Conservation (phyloP, 768 basidiomycete species). For the Kwoniella sp. region DNA sequence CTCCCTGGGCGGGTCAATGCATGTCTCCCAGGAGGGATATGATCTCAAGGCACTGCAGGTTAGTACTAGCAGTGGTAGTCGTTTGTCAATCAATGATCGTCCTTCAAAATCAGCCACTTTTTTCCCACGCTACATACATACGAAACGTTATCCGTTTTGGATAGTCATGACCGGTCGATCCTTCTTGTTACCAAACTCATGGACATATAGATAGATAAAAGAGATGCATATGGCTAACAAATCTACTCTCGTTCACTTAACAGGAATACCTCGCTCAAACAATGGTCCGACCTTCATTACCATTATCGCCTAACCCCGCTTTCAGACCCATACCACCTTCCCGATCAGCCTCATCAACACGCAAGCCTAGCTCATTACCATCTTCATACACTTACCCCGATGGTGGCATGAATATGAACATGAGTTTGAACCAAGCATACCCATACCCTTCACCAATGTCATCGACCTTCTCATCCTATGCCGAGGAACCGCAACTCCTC, state of each 20-base stretch:
- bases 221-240: no score
- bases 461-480: conserved; percentile 3
- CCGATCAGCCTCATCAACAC: conserved; percentile 27
- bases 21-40: conserved; percentile 41
- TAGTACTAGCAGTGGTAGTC: conserved; percentile 23
- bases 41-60: conserved; percentile 45
- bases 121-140: conserved; percentile 6
- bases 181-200: background rate
- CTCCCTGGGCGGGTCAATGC: conserved; percentile 35
- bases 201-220: background rate
- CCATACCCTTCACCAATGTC: conserved; percentile 21
- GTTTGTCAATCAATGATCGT: background rate
- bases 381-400: conserved; percentile 22
- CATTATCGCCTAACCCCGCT: conserved; percentile 17
- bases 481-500: conserved; percentile 4
- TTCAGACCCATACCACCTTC: conserved; percentile 27
- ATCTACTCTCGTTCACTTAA: no score
- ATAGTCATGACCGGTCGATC: background rate
- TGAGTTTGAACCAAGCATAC: background rate
- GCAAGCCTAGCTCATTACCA: conserved; percentile 26
- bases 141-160: background rate
- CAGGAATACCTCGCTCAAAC: conserved; percentile 34
- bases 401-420: background rate
- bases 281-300: conserved; percentile 22
- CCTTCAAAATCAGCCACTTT: background rate